phyloP scores from a whole-genome alignment of 2,329 filamentous ascomycete genomes.

The Talaromyces sp. region DNA sequence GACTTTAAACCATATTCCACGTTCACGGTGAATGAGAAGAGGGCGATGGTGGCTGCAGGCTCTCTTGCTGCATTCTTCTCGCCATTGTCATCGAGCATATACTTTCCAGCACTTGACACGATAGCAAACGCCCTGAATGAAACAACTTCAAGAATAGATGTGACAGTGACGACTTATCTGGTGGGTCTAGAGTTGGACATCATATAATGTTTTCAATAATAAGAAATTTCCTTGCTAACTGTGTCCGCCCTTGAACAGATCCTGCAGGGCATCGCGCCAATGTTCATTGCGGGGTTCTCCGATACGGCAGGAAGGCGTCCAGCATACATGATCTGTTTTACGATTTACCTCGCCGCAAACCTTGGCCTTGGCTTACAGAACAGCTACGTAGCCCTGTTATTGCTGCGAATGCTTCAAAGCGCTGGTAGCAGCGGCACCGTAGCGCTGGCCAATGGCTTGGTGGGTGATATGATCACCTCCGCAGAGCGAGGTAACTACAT shows the following conservation, averaged over 20 bases:
- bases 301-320: constrained; percentile 63
- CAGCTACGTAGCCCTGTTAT: constrained; percentile 48
- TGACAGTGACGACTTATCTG: constrained; percentile 56
- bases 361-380: constrained; percentile 63
- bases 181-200: constrained; percentile 29
- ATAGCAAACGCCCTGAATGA: constrained; percentile 44
- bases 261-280: constrained; percentile 32
- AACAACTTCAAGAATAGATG: constrained; percentile 49
- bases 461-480: constrained; percentile 53
- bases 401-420: constrained; percentile 23
- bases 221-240: constrained; percentile 1
- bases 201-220: not conserved
- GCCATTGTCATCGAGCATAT: constrained; percentile 39
- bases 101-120: constrained; percentile 40
- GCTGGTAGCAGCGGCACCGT: constrained; percentile 51
- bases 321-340: constrained; percentile 56
- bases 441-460: constrained; percentile 69
- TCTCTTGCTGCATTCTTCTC: constrained; percentile 35
- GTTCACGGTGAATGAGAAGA: constrained; percentile 28
- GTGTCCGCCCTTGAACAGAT: constrained; percentile 14
- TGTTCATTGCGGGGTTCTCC: constrained; percentile 62
- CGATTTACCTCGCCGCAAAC: constrained; percentile 60
- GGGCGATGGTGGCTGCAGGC: constrained; percentile 24
- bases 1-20: constrained; percentile 40
- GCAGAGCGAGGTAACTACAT: constrained; percentile 63